Evolutionary conservation across 2,329 filamentous ascomycete species (phyloP).

Genomic region (Fusarium cicatricum): DNA sequence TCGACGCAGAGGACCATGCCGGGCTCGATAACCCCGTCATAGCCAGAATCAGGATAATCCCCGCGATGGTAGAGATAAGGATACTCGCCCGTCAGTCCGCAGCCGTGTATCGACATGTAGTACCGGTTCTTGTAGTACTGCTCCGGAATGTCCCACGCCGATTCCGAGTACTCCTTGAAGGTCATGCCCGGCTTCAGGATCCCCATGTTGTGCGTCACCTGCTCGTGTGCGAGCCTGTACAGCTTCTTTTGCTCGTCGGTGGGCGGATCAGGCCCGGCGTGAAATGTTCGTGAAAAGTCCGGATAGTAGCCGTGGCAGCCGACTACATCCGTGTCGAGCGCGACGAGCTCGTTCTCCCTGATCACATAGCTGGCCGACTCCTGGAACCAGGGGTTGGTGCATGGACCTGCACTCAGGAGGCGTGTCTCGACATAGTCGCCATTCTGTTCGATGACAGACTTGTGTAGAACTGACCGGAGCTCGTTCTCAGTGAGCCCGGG

Average conservation of each 20-base stretch:
- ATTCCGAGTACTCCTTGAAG: conserved; percentile 6
- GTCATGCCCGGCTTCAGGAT: conserved; percentile 13
- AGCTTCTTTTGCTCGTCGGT: background rate
- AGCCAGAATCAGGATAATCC: conserved; percentile 5
- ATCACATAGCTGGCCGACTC: conserved; percentile 8
- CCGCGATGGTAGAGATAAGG: conserved; percentile 3
- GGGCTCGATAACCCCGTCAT: conserved; percentile 7
- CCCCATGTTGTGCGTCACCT: conserved; percentile 5
- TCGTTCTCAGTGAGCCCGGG: conserved; percentile 8
- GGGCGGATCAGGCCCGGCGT: conserved; percentile 3
- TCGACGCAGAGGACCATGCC: conserved; percentile 6
- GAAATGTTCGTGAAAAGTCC: conserved; percentile 6
- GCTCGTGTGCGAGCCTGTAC: conserved; percentile 1
- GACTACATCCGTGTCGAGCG: conserved; percentile 10
- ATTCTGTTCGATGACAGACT: conserved; percentile 10
- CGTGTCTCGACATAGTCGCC: conserved; percentile 6
- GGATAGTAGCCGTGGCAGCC: conserved; percentile 15
- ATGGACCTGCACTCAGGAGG: background rate
- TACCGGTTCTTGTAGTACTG: conserved; percentile 4
- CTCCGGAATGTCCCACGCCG: conserved; percentile 1
- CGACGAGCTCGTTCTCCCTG: conserved; percentile 6
- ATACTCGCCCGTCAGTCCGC: conserved; percentile 7
- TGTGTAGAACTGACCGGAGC: conserved; percentile 3
- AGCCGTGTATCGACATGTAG: conserved; percentile 11
- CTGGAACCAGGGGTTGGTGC: conserved; percentile 9